phyloP scores from a whole-genome alignment of 106 monocot genomes.

The Xerophyta viscosa region DNA sequence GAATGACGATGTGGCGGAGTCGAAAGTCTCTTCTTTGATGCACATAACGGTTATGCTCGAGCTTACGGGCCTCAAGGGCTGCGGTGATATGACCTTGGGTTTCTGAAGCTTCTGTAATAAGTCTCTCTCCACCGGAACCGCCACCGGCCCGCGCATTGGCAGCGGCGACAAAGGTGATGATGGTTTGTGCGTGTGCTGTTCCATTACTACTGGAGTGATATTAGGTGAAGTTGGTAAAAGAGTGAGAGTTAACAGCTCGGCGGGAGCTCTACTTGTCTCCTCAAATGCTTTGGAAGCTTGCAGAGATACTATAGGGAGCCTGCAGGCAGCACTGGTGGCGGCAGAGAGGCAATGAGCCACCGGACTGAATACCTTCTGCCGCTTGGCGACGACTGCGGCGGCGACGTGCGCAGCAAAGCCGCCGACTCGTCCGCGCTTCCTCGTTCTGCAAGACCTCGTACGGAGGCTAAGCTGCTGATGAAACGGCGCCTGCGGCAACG shows the following conservation, averaged over 20 bases:
- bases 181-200: neutral
- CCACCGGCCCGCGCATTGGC: neutral
- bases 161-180: neutral
- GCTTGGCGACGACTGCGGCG: slow-evolving; percentile 13
- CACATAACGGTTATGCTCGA: slow-evolving; percentile 59
- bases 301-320: neutral
- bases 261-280: slow-evolving; percentile 4
- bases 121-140: slow-evolving; percentile 38
- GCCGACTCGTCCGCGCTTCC: slow-evolving; percentile 13
- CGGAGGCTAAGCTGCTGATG: neutral
- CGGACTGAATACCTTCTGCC: slow-evolving; percentile 6
- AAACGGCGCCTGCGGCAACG: neutral
- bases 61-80: slow-evolving; percentile 64
- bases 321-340: neutral
- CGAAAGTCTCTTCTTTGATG: slow-evolving; percentile 17
- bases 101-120: slow-evolving; percentile 47
- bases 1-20: neutral
- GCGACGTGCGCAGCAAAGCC: too few relatives aligned
- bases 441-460: slow-evolving; percentile 15
- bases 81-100: slow-evolving; percentile 51
- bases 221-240: neutral
- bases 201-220: neutral
- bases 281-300: slow-evolving; percentile 4
- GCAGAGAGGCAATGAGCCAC: neutral
- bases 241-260: slow-evolving; percentile 16